A percentile compares a stretch with the other conserved stretches of the same genome.
Evolutionary conservation across 805 yeast genomes (phyloP).

Genomic region (Vanderwaltozyma polyspora): DNA sequence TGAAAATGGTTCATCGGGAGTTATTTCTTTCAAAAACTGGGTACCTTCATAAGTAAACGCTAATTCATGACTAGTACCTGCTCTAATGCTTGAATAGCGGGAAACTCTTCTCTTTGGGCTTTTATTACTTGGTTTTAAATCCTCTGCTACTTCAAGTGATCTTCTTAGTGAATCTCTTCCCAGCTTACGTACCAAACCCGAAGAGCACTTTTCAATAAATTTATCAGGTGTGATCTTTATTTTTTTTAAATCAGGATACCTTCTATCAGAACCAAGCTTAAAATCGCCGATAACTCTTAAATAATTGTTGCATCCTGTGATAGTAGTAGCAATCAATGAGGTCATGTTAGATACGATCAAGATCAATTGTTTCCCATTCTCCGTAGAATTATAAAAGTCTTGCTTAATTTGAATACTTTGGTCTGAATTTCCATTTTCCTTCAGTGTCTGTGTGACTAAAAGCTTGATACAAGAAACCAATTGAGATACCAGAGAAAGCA

Average conservation of each 20-base stretch:
- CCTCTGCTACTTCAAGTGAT: conserved; percentile 5
- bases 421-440: conserved; percentile 26
- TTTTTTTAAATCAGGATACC: conserved; percentile 53
- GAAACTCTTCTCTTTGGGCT: conserved; percentile 1
- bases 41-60: conserved; percentile 22
- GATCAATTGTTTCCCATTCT: conserved; percentile 57
- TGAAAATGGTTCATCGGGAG: conserved; percentile 27
- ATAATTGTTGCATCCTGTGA: conserved; percentile 39
- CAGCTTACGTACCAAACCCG: conserved; percentile 41
- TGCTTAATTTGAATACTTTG: conserved; percentile 16
- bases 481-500: conserved; percentile 51
- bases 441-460: conserved; percentile 44
- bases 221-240: conserved; percentile 48
- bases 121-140: not conserved
- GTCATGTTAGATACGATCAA: conserved; percentile 52
- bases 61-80: conserved; percentile 17
- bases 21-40: conserved; percentile 25
- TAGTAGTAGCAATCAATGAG: conserved; percentile 38
- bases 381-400: conserved; percentile 42
- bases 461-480: conserved; percentile 54
- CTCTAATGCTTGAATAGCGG: conserved; percentile 19
- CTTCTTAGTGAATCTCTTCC: conserved; percentile 22
- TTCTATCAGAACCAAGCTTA: conserved; percentile 44
- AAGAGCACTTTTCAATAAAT: conserved; percentile 51
- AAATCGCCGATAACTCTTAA: conserved; percentile 56